Conservation (phyloP, 2,329 filamentous ascomycete genomes). For the Alternaria atra region DNA sequence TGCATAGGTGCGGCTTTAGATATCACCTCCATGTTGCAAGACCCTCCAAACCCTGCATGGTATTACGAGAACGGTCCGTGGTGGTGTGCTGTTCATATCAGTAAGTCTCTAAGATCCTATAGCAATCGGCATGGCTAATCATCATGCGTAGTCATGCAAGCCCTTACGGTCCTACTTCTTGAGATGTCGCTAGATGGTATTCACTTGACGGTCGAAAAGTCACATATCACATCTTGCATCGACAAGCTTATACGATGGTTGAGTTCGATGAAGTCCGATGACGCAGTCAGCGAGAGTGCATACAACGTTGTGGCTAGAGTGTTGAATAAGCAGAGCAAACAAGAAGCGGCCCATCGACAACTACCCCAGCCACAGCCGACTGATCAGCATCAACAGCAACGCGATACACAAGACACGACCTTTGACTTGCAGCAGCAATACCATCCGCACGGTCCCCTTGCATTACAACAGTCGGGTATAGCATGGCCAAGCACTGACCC, state of each 20-base stretch:
- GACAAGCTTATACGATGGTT: slow-evolving; percentile 47
- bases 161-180: slow-evolving; percentile 48
- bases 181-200: slow-evolving; percentile 43
- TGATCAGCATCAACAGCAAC: background rate
- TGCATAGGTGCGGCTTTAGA: slow-evolving; percentile 48
- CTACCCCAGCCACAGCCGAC: background rate
- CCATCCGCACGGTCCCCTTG: background rate
- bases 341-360: background rate
- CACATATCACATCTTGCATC: slow-evolving; percentile 31
- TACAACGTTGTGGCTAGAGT: slow-evolving; percentile 29
- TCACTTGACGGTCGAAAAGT: slow-evolving; percentile 35
- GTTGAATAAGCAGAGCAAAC: slow-evolving; percentile 11
- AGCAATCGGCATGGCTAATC: background rate
- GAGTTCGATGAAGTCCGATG: slow-evolving; percentile 34
- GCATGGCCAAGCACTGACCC: background rate
- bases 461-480: background rate
- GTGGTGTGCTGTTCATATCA: slow-evolving; percentile 50
- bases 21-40: slow-evolving; percentile 45
- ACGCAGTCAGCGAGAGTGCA: slow-evolving; percentile 41
- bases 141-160: slow-evolving; percentile 47
- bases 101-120: slow-evolving; percentile 4
- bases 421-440: background rate
- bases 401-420: background rate
- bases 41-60: slow-evolving; percentile 28
- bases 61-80: slow-evolving; percentile 43